phyloP scores from a whole-genome alignment of 108 stramenopile genomes.

The Fistulifera pelliculosa region DNA sequence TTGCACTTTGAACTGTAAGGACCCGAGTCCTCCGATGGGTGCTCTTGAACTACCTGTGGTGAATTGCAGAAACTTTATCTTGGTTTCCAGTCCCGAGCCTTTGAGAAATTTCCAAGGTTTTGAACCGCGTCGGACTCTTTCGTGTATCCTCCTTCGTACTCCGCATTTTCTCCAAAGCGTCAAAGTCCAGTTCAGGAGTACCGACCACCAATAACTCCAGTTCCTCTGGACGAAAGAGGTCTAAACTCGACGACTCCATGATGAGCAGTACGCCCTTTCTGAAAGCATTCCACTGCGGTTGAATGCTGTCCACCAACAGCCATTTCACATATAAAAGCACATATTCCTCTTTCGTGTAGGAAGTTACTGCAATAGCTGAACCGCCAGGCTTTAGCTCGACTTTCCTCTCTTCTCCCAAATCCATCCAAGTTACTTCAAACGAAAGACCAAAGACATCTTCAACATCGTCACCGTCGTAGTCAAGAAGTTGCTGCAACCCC shows the following conservation, averaged over 20 bases:
- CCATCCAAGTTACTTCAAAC: conserved; percentile 67
- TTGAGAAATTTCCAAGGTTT: conserved; percentile 78
- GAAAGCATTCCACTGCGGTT: conserved; percentile 68
- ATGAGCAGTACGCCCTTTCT: conserved; percentile 61
- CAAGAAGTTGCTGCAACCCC: conserved; percentile 74
- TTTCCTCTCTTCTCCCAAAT: conserved; percentile 50
- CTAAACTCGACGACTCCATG: conserved; percentile 58
- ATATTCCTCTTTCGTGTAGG: conserved; percentile 78
- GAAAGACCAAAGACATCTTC: conserved; percentile 79
- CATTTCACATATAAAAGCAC: conserved; percentile 76
- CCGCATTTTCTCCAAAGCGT: conserved; percentile 56
- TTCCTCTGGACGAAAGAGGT: conserved; percentile 77
- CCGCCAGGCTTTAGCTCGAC: conserved; percentile 84
- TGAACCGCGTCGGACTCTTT: conserved; percentile 42
- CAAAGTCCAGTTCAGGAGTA: conserved; percentile 76
- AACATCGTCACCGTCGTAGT: conserved; percentile 79
- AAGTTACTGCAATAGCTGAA: conserved; percentile 64
- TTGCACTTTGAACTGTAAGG: conserved; percentile 82
- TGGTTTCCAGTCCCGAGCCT: conserved; percentile 29
- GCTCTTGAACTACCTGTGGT: conserved; percentile 77
- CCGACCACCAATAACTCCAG: conserved; percentile 85
- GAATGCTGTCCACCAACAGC: conserved; percentile 74
- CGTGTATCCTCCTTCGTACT: conserved; percentile 77
- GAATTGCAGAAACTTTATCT: conserved; percentile 83
- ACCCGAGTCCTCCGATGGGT: conserved; percentile 87